Percentiles rank a stretch among this genome's conserved stretches.
These are phyloP conservation scores for Phytophthora megakarya DNA, from an alignment of 352 stramenopile species.

Conservation along the genomic window DNA sequence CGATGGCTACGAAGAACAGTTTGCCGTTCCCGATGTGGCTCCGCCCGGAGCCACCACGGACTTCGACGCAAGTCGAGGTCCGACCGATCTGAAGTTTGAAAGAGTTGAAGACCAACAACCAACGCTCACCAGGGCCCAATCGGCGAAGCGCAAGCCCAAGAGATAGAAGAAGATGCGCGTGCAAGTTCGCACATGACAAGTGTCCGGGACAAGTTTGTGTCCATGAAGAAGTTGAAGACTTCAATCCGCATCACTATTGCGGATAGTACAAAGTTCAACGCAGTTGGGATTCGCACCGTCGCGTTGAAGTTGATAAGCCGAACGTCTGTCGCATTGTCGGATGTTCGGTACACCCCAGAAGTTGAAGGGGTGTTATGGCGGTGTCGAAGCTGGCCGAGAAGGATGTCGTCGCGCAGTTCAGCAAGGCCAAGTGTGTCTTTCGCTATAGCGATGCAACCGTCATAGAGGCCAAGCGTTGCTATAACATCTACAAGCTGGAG, in stretches of 20 bases:
- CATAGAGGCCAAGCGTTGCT: background rate
- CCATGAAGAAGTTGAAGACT: background rate
- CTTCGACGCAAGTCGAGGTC: too few species aligned
- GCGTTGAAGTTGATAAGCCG: background rate
- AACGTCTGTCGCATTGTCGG: background rate
- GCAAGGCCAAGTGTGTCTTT: background rate
- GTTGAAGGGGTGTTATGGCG: background rate
- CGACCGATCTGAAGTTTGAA: too few species aligned
- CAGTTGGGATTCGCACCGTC: background rate
- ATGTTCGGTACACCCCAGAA: background rate
- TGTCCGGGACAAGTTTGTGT: background rate
- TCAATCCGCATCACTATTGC: background rate
- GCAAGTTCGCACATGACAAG: background rate
- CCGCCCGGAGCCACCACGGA: too few species aligned
- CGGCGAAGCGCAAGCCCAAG: too few species aligned
- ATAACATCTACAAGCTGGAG: background rate
- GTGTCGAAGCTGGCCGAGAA: background rate
- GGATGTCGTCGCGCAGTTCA: background rate
- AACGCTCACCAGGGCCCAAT: too few species aligned
- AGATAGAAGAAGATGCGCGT: too few species aligned
- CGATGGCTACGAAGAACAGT: too few species aligned
- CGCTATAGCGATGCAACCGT: background rate
- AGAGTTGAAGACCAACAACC: too few species aligned
- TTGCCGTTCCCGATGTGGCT: too few species aligned
- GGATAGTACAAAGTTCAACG: background rate